phyloP scores from a whole-genome alignment of 75 land plant species.

The Chamaecyparis obtusa region DNA sequence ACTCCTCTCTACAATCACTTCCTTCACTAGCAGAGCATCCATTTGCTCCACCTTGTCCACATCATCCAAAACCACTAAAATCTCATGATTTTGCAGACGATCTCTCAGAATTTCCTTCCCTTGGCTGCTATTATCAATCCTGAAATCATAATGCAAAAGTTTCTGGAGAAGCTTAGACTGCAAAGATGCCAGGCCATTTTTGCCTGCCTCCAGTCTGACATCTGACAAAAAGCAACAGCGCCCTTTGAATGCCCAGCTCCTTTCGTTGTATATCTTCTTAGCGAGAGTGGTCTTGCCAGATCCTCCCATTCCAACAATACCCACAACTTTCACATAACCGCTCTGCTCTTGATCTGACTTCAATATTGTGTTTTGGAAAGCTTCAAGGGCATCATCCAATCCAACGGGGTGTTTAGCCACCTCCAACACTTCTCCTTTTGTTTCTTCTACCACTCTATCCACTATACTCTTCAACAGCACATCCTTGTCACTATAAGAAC shows the following conservation, averaged over 20 bases:
- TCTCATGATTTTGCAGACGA: neutral
- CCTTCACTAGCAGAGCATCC: neutral
- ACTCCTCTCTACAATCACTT: neutral
- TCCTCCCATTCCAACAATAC: constrained; percentile 5
- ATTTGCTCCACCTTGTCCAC: neutral
- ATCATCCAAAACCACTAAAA: constrained; percentile 4
- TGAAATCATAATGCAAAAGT: neutral
- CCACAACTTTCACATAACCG: neutral
- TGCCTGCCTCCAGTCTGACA: neutral
- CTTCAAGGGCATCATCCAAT: neutral
- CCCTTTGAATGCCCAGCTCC: neutral
- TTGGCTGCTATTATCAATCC: neutral
- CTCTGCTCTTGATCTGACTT: neutral
- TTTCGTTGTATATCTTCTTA: neutral
- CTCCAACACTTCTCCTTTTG: neutral
- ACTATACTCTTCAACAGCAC: neutral
- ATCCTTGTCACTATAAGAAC: neutral
- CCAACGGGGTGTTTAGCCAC: constrained; percentile 1
- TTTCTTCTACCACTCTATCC: neutral
- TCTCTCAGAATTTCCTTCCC: neutral
- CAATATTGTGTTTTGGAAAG: neutral
- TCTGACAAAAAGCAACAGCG: neutral
- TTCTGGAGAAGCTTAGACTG: neutral
- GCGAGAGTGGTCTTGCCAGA: neutral
- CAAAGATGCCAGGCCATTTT: neutral